These are phyloP conservation scores for Polyplosphaeria fusca DNA, from an alignment of 495 filamentous ascomycete genomes.

Conservation along the genomic window DNA sequence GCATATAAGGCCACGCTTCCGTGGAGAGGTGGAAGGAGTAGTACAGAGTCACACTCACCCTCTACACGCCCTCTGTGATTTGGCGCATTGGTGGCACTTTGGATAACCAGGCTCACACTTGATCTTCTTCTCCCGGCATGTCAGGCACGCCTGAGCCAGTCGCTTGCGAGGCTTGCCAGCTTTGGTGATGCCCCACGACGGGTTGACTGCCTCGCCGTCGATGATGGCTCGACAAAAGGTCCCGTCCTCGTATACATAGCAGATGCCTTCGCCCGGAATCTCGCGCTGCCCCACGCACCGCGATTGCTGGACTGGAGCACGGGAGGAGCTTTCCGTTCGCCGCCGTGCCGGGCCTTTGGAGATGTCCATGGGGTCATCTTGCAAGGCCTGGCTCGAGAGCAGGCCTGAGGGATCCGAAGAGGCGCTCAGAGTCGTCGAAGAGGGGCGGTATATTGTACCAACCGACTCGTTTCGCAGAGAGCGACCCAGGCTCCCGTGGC, in stretches of 20 bases:
- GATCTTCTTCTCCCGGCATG: constrained; percentile 94
- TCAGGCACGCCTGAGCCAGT: constrained; percentile 82
- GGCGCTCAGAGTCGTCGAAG: constrained; percentile 11
- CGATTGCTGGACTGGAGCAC: constrained; percentile 21
- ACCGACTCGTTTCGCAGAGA: constrained; percentile 2
- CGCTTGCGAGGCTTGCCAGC: constrained; percentile 88
- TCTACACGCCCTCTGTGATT: constrained; percentile 78
- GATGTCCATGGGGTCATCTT: constrained; percentile 28
- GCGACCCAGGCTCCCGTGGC: constrained; percentile 10
- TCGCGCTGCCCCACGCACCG: constrained; percentile 41
- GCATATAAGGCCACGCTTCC: constrained; percentile 16
- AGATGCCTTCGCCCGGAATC: constrained; percentile 74
- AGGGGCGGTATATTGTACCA: constrained; percentile 6
- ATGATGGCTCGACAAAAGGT: constrained; percentile 78
- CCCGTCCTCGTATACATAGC: constrained; percentile 86
- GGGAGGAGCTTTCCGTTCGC: constrained; percentile 18
- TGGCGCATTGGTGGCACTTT: constrained; percentile 86
- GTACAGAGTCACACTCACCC: constrained; percentile 60
- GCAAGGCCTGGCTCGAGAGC: neutral
- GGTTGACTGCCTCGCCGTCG: constrained; percentile 82
- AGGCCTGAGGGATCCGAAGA: constrained; percentile 8
- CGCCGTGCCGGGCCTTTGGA: constrained; percentile 13
- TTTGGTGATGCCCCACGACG: constrained; percentile 89
- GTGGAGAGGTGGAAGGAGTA: neutral
- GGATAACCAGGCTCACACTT: constrained; percentile 87